Base-by-base conservation (phyloP, 495 filamentous ascomycete species). In the Penicillium dipodomyicola region DNA sequence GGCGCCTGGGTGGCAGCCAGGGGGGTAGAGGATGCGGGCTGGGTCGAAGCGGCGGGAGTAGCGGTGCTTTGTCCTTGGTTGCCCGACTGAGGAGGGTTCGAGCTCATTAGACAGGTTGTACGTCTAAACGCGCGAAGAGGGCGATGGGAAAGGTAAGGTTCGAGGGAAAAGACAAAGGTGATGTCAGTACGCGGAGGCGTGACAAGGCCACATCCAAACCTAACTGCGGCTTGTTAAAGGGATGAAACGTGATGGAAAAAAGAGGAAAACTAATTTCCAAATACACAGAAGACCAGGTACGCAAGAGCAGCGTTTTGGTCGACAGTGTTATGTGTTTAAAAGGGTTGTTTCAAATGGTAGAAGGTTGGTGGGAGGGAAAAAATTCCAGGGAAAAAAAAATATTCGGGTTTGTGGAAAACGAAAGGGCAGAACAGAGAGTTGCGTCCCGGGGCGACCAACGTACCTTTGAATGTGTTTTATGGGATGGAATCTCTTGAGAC, bases 1-100 rank as follows among this genome's bases (percentile, higher is more conserved):
- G 79, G 72, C 54, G 68, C 65, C 58, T 84, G 71, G 61, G 76
- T 71, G 43, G 73, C 84, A 76, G 81, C 80, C 62, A 79, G 72
- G 74, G 85, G 78, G 75, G 84, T 67, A 57, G 77, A 78, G 61
- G 77, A 62, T 60, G 72, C 65, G 65, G 74, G 69, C 71, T 75
- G 72, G 62, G 69, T 67, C 67, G 74, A 73, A 53, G 64, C 42
- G 64, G 68, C 64, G 69, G 45, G 45, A 32, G 73, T 71, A 62
- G 67, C 63, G 72, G 75, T 77, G 76, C 74, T 80, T 71, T 76
- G 70, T 79, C 78, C 75, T 79, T 78, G 75, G n/a, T 25, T 40
- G 72, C 76, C 70, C 72, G 76, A 72, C 71, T 78, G 71, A 60
- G 69, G 68, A 71, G 72, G 72, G 73, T 72, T 74, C 69, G 74